Percentiles rank a stretch among this genome's conserved stretches.
phyloP scores from a whole-genome alignment of 441 rosid genomes.

The Croton laevigatus region DNA sequence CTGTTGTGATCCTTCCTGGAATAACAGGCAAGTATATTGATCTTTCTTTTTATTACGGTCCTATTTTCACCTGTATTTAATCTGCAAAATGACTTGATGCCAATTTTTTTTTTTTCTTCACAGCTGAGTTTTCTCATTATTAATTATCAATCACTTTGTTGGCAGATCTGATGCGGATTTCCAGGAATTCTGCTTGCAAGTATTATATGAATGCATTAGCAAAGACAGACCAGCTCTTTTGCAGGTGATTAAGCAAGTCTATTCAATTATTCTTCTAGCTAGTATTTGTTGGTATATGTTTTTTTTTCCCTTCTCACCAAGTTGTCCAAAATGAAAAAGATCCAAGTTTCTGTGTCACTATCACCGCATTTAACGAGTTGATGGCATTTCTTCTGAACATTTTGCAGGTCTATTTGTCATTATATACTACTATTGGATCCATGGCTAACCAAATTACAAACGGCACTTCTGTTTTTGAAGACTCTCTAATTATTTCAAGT shows the following conservation, averaged over 20 bases:
- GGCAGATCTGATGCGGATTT: constrained; percentile 81
- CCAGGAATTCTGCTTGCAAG: constrained; percentile 97
- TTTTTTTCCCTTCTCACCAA: background rate
- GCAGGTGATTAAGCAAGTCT: constrained; percentile 53
- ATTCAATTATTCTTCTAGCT: background rate
- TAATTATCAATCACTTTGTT: constrained; percentile 18
- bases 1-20: constrained; percentile 89
- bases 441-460: constrained; percentile 64
- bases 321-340: background rate
- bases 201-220: constrained; percentile 92
- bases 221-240: constrained; percentile 94
- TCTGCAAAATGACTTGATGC: background rate
- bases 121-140: background rate
- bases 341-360: background rate
- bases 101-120: background rate
- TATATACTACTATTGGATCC: constrained; percentile 66
- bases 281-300: background rate
- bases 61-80: background rate
- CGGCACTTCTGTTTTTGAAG: constrained; percentile 36
- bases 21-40: constrained; percentile 48
- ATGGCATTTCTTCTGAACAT: background rate
- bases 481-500: constrained; percentile 69
- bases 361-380: background rate
- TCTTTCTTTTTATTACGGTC: background rate
- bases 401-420: constrained; percentile 79